Evolutionary conservation across 164 flowering plant species (phyloP).

Genomic region (Chimonanthus salicifolius): DNA sequence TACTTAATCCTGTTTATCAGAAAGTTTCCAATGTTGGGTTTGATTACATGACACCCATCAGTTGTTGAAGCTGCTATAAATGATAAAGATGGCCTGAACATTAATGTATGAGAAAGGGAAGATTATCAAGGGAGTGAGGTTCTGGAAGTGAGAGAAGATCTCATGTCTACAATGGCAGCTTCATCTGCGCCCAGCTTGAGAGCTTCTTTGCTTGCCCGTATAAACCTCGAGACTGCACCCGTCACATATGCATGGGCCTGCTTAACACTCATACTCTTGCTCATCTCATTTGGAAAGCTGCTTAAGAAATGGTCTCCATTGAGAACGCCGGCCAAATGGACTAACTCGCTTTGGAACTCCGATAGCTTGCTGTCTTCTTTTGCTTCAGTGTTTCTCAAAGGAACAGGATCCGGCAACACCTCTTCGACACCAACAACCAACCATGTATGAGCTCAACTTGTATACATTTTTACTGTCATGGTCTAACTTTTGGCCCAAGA

Average conservation of each 20-base stretch:
- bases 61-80: neutral
- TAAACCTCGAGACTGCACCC: constrained; percentile 77
- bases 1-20: neutral
- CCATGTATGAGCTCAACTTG: neutral
- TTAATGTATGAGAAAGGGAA: neutral
- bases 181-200: constrained; percentile 71
- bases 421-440: constrained; percentile 10
- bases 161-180: constrained; percentile 91
- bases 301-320: constrained; percentile 82
- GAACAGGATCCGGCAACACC: constrained; percentile 20
- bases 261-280: constrained; percentile 74
- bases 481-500: neutral
- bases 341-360: constrained; percentile 73
- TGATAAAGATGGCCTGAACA: neutral
- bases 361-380: constrained; percentile 20
- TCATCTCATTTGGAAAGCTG: constrained; percentile 66
- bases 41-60: neutral
- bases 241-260: constrained; percentile 65
- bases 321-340: constrained; percentile 77
- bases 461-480: neutral
- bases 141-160: constrained; percentile 85
- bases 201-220: constrained; percentile 80
- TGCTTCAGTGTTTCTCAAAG: constrained; percentile 21
- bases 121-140: constrained; percentile 24
- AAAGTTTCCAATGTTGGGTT: neutral